Percentiles rank a stretch among this genome's conserved stretches.
These are phyloP conservation scores for Cutaneotrichosporon sp. DNA, from an alignment of 1,284 basidiomycete genomes.

Conservation along the genomic window DNA sequence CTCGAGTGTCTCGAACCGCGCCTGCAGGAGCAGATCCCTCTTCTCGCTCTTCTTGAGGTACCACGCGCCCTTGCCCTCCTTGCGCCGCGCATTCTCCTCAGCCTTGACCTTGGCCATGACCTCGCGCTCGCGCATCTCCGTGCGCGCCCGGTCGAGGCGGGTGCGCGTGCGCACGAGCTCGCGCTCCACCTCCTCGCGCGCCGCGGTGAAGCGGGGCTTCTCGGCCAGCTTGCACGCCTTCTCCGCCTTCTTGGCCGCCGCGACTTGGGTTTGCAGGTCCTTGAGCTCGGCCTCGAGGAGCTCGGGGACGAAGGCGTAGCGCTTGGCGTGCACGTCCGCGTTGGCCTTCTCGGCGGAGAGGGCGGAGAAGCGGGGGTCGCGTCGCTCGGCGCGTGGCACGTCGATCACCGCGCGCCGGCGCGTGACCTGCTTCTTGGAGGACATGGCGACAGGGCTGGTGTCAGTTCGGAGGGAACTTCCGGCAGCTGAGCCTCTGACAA, in stretches of 20 bases:
- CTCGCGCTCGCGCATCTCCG: constrained; percentile 68
- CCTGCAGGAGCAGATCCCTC: constrained; percentile 68
- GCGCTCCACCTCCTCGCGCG: constrained; percentile 73
- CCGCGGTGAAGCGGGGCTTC: constrained; percentile 66
- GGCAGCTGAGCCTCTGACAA: too few relatives aligned
- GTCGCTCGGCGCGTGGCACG: constrained; percentile 65
- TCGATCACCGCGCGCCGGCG: constrained; percentile 76
- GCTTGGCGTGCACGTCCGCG: constrained; percentile 66
- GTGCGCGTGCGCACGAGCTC: constrained; percentile 78
- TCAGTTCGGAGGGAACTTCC: too few relatives aligned
- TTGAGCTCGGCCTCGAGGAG: constrained; percentile 68
- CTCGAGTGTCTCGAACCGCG: constrained; percentile 74
- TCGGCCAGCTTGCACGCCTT: constrained; percentile 65
- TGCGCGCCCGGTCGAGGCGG: constrained; percentile 70
- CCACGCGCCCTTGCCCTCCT: constrained; percentile 78
- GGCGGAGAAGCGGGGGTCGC: constrained; percentile 87
- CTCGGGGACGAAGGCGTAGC: constrained; percentile 77
- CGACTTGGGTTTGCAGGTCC: constrained; percentile 66
- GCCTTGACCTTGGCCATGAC: constrained; percentile 64
- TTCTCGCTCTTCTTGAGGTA: constrained; percentile 85
- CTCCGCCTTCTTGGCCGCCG: constrained; percentile 69
- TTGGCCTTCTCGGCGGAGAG: constrained; percentile 70
- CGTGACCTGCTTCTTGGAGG: constrained; percentile 83
- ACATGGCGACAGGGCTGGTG: constrained; percentile 74
- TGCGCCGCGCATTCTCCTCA: constrained; percentile 72